Evolutionary conservation across 2,329 filamentous ascomycete genomes (phyloP).

Genomic region (Venturia carpophila): DNA sequence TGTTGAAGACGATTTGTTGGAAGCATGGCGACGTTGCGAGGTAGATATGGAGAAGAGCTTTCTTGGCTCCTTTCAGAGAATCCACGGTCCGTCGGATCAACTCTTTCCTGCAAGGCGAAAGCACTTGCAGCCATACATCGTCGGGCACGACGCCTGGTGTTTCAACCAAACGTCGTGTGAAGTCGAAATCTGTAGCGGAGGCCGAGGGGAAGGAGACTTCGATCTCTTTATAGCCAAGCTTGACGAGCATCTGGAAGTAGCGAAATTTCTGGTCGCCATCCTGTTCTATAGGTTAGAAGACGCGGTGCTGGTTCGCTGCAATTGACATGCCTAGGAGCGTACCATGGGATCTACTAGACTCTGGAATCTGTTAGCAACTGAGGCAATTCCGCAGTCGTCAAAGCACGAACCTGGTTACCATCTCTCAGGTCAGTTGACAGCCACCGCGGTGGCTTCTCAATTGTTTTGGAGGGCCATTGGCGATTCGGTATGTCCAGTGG

Average conservation of each 20-base stretch:
- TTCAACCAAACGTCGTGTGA: conserved; percentile 77
- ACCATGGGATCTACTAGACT: conserved; percentile 90
- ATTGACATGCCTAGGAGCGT: conserved; percentile 22
- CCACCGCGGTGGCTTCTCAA: conserved; percentile 84
- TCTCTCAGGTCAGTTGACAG: conserved; percentile 82
- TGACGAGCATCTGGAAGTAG: conserved; percentile 90
- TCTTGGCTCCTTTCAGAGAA: conserved; percentile 80
- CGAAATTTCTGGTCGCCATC: conserved; percentile 90
- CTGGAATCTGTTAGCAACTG: conserved; percentile 21
- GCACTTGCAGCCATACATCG: conserved; percentile 85
- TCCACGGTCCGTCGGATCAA: conserved; percentile 86
- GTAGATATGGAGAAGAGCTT: conserved; percentile 91
- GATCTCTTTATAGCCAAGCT: conserved; percentile 95
- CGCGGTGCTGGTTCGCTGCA: not conserved
- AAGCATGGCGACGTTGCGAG: conserved; percentile 95
- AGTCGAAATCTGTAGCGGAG: conserved; percentile 93
- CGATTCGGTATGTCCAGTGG: conserved; percentile 60
- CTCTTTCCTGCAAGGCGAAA: conserved; percentile 85
- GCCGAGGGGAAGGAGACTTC: conserved; percentile 94
- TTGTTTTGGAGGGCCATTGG: conserved; percentile 75
- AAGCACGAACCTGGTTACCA: conserved; percentile 60
- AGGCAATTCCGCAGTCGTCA: not conserved
- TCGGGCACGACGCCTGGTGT: conserved; percentile 77
- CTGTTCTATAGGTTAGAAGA: conserved; percentile 27
- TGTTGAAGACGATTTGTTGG: conserved; percentile 81